Evolutionary conservation across 805 yeast species (phyloP).

Genomic region (Spathaspora girioi): DNA sequence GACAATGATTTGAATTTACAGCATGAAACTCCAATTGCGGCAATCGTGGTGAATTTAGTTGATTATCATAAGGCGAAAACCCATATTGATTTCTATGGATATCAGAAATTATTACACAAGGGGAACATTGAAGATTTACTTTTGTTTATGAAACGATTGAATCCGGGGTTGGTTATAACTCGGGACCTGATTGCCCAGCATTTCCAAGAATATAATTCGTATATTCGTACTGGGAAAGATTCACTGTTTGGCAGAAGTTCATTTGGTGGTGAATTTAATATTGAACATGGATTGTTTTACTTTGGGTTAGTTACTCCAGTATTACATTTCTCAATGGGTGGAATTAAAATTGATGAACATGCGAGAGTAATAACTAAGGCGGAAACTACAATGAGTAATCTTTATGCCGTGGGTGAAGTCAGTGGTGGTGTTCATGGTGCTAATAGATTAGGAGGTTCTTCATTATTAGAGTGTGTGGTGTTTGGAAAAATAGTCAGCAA

Average conservation of each 20-base stretch:
- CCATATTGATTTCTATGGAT: conserved; percentile 50
- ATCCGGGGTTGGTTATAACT: conserved; percentile 10
- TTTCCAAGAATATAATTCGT: conserved; percentile 14
- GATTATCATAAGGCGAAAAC: conserved; percentile 43
- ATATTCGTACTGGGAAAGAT: conserved; percentile 18
- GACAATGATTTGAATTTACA: conserved; percentile 1
- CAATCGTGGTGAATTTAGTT: conserved; percentile 35
- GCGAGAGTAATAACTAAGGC: conserved; percentile 37
- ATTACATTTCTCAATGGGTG: conserved; percentile 71
- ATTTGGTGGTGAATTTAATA: conserved; percentile 20
- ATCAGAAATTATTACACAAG: conserved; percentile 20
- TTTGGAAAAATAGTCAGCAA: conserved; percentile 36
- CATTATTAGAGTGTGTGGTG: conserved; percentile 57
- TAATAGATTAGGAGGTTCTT: conserved; percentile 58
- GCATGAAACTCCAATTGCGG: conserved; percentile 13
- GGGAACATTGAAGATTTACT: conserved; percentile 19
- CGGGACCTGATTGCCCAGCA: conserved; percentile 8
- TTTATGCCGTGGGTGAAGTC: conserved; percentile 65
- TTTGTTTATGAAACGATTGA: conserved; percentile 9
- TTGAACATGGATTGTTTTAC: conserved; percentile 25
- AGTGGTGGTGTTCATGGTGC: conserved; percentile 69
- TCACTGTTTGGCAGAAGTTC: conserved; percentile 26
- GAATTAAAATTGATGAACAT: conserved; percentile 50
- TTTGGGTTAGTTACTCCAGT: conserved; percentile 58
- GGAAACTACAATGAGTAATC: conserved; percentile 34